These are phyloP conservation scores for Sporothrix sp. DNA, from an alignment of 2,329 filamentous ascomycete species.

Conservation along the genomic window DNA sequence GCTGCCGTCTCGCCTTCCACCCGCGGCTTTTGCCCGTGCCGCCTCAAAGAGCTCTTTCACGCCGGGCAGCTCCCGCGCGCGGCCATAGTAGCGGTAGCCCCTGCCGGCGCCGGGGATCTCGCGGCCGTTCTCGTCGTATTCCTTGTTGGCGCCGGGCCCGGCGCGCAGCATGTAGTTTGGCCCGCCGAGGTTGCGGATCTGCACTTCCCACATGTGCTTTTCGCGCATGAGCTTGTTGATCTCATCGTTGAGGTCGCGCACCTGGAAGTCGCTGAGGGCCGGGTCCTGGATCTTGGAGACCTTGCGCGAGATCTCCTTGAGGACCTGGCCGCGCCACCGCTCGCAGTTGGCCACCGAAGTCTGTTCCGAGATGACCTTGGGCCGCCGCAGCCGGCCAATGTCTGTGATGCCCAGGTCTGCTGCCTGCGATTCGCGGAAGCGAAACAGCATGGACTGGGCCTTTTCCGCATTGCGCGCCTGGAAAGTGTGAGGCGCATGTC, in stretches of 20 bases:
- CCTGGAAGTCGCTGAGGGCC: conserved; percentile 89
- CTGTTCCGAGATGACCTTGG: conserved; percentile 82
- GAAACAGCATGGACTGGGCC: conserved; percentile 99
- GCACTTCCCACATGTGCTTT: conserved; percentile 98
- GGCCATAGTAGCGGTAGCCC: conserved; percentile 82
- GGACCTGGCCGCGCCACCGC: conserved; percentile 95
- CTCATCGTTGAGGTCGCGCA: conserved; percentile 95
- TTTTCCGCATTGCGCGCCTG: conserved; percentile 97
- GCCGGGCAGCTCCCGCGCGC: conserved; percentile 75
- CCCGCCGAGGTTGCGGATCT: conserved; percentile 90
- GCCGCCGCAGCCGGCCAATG: conserved; percentile 77
- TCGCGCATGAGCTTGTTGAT: conserved; percentile 99
- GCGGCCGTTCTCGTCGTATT: conserved; percentile 64
- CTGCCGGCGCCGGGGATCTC: conserved; percentile 63
- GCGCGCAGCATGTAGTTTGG: conserved; percentile 78
- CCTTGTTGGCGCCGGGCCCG: conserved; percentile 46
- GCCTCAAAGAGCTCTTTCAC: conserved; percentile 95
- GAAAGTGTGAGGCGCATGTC: too few relatives aligned
- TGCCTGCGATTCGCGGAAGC: conserved; percentile 95
- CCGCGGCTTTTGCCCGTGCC: conserved; percentile 38
- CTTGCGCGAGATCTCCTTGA: conserved; percentile 95
- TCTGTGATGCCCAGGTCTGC: conserved; percentile 95
- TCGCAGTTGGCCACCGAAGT: conserved; percentile 79
- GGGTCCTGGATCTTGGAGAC: conserved; percentile 91
- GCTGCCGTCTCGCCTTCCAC: conserved; percentile 23